phyloP scores from a whole-genome alignment of 441 rosid species.

The Populus hybrid region DNA sequence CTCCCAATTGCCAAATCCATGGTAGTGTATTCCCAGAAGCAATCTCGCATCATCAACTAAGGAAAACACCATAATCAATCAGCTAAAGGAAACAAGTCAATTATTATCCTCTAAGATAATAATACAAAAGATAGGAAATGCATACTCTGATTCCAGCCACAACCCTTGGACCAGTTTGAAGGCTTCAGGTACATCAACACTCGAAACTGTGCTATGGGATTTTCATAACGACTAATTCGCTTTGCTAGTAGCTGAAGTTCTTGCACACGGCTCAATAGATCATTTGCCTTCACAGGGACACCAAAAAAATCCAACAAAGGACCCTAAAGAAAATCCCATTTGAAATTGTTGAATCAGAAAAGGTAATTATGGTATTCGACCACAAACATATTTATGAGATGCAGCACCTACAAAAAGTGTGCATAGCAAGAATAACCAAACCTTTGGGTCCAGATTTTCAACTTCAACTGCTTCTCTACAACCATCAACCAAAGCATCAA shows the following conservation, averaged over 20 bases:
- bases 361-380: background rate
- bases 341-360: slow-evolving; percentile 1
- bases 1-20: slow-evolving; percentile 99
- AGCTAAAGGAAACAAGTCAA: background rate
- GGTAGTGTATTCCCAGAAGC: slow-evolving; percentile 87
- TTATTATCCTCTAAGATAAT: background rate
- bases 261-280: slow-evolving; percentile 74
- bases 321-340: slow-evolving; percentile 51
- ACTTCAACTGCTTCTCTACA: slow-evolving; percentile 74
- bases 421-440: slow-evolving; percentile 20
- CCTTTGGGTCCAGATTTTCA: slow-evolving; percentile 77
- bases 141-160: slow-evolving; percentile 98
- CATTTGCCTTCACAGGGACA: slow-evolving; percentile 89
- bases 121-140: slow-evolving; percentile 3
- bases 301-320: slow-evolving; percentile 97
- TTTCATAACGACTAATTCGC: slow-evolving; percentile 71
- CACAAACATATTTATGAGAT: background rate
- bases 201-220: slow-evolving; percentile 89
- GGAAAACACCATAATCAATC: slow-evolving; percentile 14
- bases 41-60: slow-evolving; percentile 98
- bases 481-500: slow-evolving; percentile 81
- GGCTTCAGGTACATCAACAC: slow-evolving; percentile 88
- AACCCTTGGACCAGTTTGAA: slow-evolving; percentile 99
- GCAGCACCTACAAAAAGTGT: background rate
- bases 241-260: slow-evolving; percentile 87